Evolutionary conservation across 106 monocot species (phyloP).

Genomic region (Dendrobium officinale): DNA sequence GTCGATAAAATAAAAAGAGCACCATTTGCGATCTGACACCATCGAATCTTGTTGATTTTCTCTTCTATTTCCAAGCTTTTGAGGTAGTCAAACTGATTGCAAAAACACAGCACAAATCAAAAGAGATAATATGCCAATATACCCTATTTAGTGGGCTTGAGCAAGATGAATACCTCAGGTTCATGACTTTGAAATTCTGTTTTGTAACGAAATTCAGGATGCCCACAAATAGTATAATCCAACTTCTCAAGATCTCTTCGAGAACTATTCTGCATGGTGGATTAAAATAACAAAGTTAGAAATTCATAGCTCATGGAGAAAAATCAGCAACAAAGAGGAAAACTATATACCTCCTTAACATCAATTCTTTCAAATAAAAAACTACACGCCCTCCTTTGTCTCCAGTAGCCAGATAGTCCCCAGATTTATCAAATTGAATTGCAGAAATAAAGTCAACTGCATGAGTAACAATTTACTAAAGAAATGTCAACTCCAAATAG

Average conservation of each 20-base stretch:
- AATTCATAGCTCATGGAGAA: not conserved
- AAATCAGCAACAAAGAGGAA: not conserved
- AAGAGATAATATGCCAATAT: not conserved
- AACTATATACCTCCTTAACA: conserved; percentile 46
- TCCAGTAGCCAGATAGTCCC: conserved; percentile 83
- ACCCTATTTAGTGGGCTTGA: not conserved
- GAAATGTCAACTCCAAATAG: too few relatives aligned
- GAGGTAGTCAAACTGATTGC: conserved; percentile 71
- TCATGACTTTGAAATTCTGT: conserved; percentile 47
- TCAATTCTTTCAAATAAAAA: conserved; percentile 86
- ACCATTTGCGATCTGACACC: conserved; percentile 73
- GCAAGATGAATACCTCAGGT: conserved; percentile 19
- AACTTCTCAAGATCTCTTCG: conserved; percentile 53
- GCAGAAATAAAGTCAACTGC: conserved; percentile 87
- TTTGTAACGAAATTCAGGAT: conserved; percentile 86
- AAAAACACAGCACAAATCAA: conserved; percentile 13
- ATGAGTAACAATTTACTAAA: not conserved
- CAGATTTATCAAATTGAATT: conserved; percentile 84
- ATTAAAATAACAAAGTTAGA: not conserved
- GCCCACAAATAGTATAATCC: conserved; percentile 47
- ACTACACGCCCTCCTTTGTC: conserved; percentile 91
- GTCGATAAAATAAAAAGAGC: conserved; percentile 78
- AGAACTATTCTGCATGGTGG: conserved; percentile 26
- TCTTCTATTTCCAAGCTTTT: conserved; percentile 22
- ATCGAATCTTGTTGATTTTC: conserved; percentile 90